Percentiles rank a stretch among this genome's conserved stretches.
Evolutionary conservation across 2,329 filamentous ascomycete species (phyloP).

Genomic region (Epichloe hybrida): DNA sequence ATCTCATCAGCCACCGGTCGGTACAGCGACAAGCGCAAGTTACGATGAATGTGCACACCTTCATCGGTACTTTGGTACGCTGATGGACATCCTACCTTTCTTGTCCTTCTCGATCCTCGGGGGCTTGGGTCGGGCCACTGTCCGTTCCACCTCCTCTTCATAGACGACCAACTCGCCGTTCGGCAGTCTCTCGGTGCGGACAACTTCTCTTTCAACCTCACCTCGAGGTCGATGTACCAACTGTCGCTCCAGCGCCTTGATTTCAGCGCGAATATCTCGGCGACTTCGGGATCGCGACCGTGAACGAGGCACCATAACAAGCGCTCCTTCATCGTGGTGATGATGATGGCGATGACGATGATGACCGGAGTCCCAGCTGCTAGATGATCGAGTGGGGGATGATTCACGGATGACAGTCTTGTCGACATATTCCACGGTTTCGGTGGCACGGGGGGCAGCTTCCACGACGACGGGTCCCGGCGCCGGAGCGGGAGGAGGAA

Average conservation of each 20-base stretch:
- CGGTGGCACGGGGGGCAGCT: slow-evolving; percentile 18
- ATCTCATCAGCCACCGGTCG: slow-evolving; percentile 18
- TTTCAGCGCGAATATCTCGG: slow-evolving; percentile 59
- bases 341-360: slow-evolving; percentile 17
- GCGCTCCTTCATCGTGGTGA: slow-evolving; percentile 14
- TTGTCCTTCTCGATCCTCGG: slow-evolving; percentile 73
- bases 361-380: slow-evolving; percentile 19
- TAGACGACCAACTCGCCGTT: slow-evolving; percentile 52
- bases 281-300: slow-evolving; percentile 33
- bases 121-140: slow-evolving; percentile 40
- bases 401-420: slow-evolving; percentile 35
- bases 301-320: slow-evolving; percentile 28
- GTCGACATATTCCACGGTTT: slow-evolving; percentile 27
- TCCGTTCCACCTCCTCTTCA: slow-evolving; percentile 42
- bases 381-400: slow-evolving; percentile 29
- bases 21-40: slow-evolving; percentile 5
- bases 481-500: slow-evolving; percentile 16
- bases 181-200: slow-evolving; percentile 42
- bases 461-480: slow-evolving; percentile 20
- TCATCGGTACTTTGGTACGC: slow-evolving; percentile 57
- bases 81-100: slow-evolving; percentile 91
- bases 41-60: slow-evolving; percentile 29
- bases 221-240: slow-evolving; percentile 23
- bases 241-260: slow-evolving; percentile 50
- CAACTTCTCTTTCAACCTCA: slow-evolving; percentile 34